Percentiles rank a stretch among this genome's conserved stretches.
Conservation (phyloP, 176 grass and related monocot species). For the Ananas comosus region DNA sequence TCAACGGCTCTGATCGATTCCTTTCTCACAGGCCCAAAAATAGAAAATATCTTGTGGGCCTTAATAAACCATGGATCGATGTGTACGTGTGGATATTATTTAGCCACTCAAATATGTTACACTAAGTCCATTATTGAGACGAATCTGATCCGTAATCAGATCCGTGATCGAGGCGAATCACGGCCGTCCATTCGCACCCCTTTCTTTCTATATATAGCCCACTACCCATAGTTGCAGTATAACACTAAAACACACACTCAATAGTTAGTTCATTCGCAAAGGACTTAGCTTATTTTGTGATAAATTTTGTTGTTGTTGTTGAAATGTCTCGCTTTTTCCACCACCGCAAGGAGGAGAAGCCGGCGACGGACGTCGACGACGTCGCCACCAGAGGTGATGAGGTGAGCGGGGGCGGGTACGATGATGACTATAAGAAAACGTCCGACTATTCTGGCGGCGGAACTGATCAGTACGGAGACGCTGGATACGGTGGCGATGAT, state of each 20-base stretch:
- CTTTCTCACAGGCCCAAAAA: too few species aligned
- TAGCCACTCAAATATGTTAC: too few species aligned
- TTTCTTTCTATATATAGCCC: conserved; percentile 21
- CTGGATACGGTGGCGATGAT: too few species aligned
- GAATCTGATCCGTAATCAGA: conserved; percentile 21
- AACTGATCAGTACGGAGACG: too few species aligned
- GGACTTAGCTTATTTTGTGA: too few species aligned
- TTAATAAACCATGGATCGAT: too few species aligned
- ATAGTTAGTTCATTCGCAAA: not conserved
- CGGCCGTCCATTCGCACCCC: conserved; percentile 3
- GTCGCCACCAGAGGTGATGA: conserved; percentile 6
- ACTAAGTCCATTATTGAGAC: not conserved
- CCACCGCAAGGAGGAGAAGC: conserved; percentile 64
- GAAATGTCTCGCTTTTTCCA: conserved; percentile 16
- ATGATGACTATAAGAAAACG: too few species aligned
- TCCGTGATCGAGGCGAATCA: conserved; percentile 27
- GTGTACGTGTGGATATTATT: too few species aligned
- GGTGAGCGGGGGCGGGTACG: conserved; percentile 11
- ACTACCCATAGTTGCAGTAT: not conserved
- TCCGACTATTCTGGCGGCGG: too few species aligned
- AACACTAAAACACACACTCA: not conserved
- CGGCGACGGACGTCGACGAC: not conserved
- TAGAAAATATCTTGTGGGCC: too few species aligned
- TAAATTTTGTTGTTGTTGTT: too few species aligned
- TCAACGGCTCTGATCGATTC: too few species aligned